phyloP scores from a whole-genome alignment of 2,329 filamentous ascomycete species.

The Harringtonia lauricola region DNA sequence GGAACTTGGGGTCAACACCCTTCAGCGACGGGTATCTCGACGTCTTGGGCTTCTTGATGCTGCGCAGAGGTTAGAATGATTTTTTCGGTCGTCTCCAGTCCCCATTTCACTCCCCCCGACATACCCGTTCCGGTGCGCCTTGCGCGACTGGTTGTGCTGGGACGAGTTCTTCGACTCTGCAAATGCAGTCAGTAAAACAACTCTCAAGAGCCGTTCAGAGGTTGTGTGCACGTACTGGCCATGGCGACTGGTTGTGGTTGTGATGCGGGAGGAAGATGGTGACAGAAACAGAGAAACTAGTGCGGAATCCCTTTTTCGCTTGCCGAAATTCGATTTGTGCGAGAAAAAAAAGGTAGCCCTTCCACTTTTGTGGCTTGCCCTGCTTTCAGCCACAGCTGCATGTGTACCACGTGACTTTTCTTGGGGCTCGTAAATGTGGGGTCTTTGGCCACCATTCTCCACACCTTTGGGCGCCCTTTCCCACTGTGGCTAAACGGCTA shows the following conservation, averaged over 20 bases:
- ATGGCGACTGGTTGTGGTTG: constrained; percentile 45
- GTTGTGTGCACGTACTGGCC: constrained; percentile 53
- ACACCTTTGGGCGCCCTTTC: no score
- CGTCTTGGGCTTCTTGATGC: constrained; percentile 99
- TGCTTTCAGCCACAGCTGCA: no score
- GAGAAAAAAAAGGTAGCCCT: constrained; percentile 6
- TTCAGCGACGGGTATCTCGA: constrained; percentile 98
- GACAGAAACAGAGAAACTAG: constrained; percentile 3
- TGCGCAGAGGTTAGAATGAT: constrained; percentile 26
- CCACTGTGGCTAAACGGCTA: no score
- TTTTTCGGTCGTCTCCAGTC: neutral
- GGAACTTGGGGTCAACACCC: constrained; percentile 98
- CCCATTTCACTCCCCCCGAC: constrained; percentile 21
- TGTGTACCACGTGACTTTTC: no score
- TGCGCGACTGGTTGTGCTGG: constrained; percentile 96
- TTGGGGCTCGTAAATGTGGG: no score
- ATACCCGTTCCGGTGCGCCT: constrained; percentile 99
- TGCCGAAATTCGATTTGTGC: constrained; percentile 16
- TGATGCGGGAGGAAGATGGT: constrained; percentile 9
- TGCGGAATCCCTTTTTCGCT: constrained; percentile 2
- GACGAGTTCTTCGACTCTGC: constrained; percentile 99
- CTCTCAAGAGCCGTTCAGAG: neutral
- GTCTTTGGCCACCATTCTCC: no score
- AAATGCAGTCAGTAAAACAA: constrained; percentile 1
- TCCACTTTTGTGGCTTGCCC: no score